phyloP scores from a whole-genome alignment of 2,329 filamentous ascomycete species.

The Thelonectria discophora region DNA sequence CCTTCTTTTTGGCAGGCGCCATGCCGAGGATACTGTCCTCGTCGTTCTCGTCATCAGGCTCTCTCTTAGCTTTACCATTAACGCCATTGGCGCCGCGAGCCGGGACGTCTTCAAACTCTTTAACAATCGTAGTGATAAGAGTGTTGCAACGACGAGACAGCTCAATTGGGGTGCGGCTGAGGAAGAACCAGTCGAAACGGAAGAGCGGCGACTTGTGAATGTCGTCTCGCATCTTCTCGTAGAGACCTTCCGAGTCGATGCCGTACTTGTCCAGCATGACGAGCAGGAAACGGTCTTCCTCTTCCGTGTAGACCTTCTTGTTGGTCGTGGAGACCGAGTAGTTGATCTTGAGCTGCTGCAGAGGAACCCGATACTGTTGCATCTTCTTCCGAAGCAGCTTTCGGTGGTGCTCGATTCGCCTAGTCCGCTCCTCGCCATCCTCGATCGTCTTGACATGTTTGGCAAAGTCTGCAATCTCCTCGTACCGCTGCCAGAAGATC shows the following conservation, averaged over 20 bases:
- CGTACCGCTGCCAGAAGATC: constrained; percentile 96
- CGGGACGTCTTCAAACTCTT: constrained; percentile 84
- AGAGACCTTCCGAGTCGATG: constrained; percentile 88
- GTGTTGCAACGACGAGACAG: constrained; percentile 93
- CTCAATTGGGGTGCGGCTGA: constrained; percentile 92
- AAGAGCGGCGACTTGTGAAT: constrained; percentile 95
- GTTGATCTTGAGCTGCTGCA: constrained; percentile 98
- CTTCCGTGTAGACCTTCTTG: constrained; percentile 99
- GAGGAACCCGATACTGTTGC: constrained; percentile 92
- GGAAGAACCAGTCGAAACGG: constrained; percentile 99
- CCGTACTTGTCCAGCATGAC: constrained; percentile 93
- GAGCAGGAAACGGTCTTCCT: constrained; percentile 94
- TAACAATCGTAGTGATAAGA: constrained; percentile 89
- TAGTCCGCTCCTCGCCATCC: constrained; percentile 88
- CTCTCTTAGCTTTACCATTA: constrained; percentile 78
- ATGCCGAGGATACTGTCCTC: constrained; percentile 82
- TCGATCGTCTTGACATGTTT: constrained; percentile 93
- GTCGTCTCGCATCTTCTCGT: constrained; percentile 95
- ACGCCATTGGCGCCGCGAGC: constrained; percentile 64
- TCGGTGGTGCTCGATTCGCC: constrained; percentile 89
- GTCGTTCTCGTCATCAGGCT: constrained; percentile 82
- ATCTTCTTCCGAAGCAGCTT: constrained; percentile 96
- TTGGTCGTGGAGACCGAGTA: constrained; percentile 99
- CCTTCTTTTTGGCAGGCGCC: constrained; percentile 93
- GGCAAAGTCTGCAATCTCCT: constrained; percentile 85